Conservation (phyloP, 2,329 filamentous ascomycete genomes). For the Neofusicoccum laricinum region DNA sequence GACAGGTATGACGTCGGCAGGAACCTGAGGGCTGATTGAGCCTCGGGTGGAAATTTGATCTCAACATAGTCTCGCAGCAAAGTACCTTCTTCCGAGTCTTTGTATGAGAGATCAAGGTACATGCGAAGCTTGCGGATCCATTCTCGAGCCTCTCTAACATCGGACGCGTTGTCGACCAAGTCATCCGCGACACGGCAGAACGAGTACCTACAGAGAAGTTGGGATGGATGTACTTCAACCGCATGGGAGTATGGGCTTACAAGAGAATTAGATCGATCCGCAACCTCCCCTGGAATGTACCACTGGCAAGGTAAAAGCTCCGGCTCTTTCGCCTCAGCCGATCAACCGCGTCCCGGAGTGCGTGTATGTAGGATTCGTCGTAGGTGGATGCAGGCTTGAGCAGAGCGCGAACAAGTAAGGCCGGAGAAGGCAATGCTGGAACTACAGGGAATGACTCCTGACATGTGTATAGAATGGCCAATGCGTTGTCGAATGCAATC, state of each 20-base stretch:
- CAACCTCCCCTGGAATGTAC: slow-evolving; percentile 65
- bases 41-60: slow-evolving; percentile 51
- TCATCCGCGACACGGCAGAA: slow-evolving; percentile 74
- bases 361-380: slow-evolving; percentile 56
- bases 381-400: slow-evolving; percentile 50
- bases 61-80: slow-evolving; percentile 36
- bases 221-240: neutral
- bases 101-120: slow-evolving; percentile 57
- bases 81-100: slow-evolving; percentile 25
- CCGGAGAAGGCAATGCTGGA: slow-evolving; percentile 49
- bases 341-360: slow-evolving; percentile 57
- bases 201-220: slow-evolving; percentile 55
- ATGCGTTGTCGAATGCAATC: slow-evolving; percentile 65
- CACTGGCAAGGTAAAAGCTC: slow-evolving; percentile 71
- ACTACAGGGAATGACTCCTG: slow-evolving; percentile 55
- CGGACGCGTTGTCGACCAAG: slow-evolving; percentile 63
- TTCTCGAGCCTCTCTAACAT: slow-evolving; percentile 49
- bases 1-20: slow-evolving; percentile 59
- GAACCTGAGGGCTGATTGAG: slow-evolving; percentile 56
- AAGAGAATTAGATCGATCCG: slow-evolving; percentile 66
- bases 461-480: slow-evolving; percentile 64
- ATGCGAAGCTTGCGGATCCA: slow-evolving; percentile 60
- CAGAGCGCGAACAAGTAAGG: slow-evolving; percentile 53
- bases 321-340: slow-evolving; percentile 64
- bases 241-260: slow-evolving; percentile 33